Evolutionary conservation across 163 green algal genomes (phyloP), one percentile per base, ranked within the genome.

Genomic region (Chlorella variabilis): DNA sequence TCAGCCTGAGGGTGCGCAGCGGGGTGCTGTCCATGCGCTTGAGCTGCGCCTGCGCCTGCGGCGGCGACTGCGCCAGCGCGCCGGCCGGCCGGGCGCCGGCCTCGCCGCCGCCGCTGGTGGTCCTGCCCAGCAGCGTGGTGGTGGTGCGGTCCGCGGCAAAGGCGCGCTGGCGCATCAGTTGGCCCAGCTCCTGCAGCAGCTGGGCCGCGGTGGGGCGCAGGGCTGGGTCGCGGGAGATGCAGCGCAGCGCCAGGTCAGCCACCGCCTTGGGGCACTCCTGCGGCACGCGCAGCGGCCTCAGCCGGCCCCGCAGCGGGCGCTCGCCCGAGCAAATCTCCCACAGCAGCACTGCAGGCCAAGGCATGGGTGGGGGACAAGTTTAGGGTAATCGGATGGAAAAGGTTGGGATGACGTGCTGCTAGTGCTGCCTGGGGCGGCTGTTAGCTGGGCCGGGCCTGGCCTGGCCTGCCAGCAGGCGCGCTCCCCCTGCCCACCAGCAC

Each of bases 241-340:
- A 63, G 5, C 54, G 54, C 54, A 63, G 15, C 6, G 54, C 23
- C 18, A 63, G 23, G 23, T 63, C 54, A 29, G 20, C 18, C 54
- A 63, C 54, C 18, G 5, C 54, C 54, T 63, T 9, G 45, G 74
- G 74, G 59, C 74, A 81, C 61, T 81, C 74, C 36, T 81, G 59
- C 3, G 74, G 74, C 39, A 81, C 74, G 8, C 21, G 8, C 8
- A 27, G 39, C 38, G 59, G 25, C 29, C 74, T 41, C 74, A 81
- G 38, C 25, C 49, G 36, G 59, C 74, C 56, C 38, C 41, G 25
- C 36, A 63, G 42, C 3, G 74, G 74, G 25, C 62, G 62, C 41
- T 54, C 45, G 9, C 70, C 65, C 7, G 66, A 78, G n/a, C 61
- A 36, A 27, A 83, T 58, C 67, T 83, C 66, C 77, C 66, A 78